Percentiles rank a stretch among this genome's conserved stretches.
Evolutionary conservation across 768 basidiomycete genomes (phyloP).

Genomic region (Lyophyllum decastes): DNA sequence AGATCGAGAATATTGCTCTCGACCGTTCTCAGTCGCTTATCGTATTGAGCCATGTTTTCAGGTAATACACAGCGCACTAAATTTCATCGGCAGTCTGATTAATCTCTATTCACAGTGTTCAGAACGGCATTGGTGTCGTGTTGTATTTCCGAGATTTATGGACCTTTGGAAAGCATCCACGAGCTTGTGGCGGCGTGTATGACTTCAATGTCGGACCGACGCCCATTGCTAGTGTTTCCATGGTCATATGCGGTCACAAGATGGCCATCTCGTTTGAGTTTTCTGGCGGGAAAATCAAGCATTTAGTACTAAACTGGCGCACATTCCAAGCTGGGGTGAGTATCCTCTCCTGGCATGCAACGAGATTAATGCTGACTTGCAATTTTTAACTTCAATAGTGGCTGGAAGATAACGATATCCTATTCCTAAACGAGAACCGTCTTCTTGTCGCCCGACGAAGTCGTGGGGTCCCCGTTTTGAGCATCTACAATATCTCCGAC

Average conservation of each 20-base stretch:
- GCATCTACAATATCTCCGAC: conserved; percentile 48
- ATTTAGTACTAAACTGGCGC: conserved; percentile 52
- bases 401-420: conserved; percentile 49
- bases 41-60: conserved; percentile 42
- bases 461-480: conserved; percentile 37
- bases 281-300: conserved; percentile 38
- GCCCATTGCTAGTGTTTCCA: conserved; percentile 35
- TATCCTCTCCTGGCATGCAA: neutral
- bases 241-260: conserved; percentile 44
- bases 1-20: conserved; percentile 44
- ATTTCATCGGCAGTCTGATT: conserved; percentile 2
- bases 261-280: conserved; percentile 45
- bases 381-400: conserved; percentile 36
- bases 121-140: conserved; percentile 43
- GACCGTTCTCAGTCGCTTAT: conserved; percentile 48
- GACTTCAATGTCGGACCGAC: conserved; percentile 41
- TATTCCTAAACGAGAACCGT: conserved; percentile 44
- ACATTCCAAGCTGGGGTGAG: conserved; percentile 47
- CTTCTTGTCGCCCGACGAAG: conserved; percentile 43
- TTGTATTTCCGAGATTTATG: conserved; percentile 58
- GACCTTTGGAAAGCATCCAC: conserved; percentile 56
- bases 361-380: neutral
- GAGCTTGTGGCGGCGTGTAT: conserved; percentile 39
- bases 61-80: conserved; percentile 23
- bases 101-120: conserved; percentile 23